Evolutionary conservation across 202 grass and related monocot genomes (phyloP).

Genomic region (Brachypodium distachyon): DNA sequence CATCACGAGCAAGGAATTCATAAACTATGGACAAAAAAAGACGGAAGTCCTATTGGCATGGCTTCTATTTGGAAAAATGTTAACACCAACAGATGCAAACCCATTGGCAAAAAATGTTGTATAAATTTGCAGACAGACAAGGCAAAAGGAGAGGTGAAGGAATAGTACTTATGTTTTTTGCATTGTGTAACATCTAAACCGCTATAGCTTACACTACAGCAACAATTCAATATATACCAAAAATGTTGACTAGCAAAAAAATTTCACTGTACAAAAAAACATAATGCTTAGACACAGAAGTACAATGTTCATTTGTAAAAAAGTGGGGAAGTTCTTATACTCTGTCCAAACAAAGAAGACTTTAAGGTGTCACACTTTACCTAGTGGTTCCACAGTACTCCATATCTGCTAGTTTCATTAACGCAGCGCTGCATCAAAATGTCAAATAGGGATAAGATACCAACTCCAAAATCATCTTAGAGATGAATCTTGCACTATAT

Average conservation of each 20-base stretch:
- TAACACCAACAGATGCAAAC: background rate
- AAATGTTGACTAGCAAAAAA: background rate
- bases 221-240: background rate
- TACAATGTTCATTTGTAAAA: background rate
- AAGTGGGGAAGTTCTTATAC: background rate
- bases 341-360: too few relatives aligned
- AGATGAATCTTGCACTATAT: background rate
- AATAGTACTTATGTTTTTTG: background rate
- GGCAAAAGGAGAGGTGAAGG: background rate
- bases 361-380: slow-evolving; percentile 28
- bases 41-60: background rate
- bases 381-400: slow-evolving; percentile 95
- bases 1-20: too few relatives aligned
- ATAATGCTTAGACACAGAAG: background rate
- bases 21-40: too few relatives aligned
- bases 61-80: background rate
- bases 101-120: background rate
- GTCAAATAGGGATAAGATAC: slow-evolving; percentile 1
- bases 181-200: background rate
- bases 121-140: background rate
- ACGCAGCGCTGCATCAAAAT: slow-evolving; percentile 52
- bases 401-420: slow-evolving; percentile 87
- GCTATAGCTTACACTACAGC: background rate
- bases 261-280: background rate
- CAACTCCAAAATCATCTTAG: slow-evolving; percentile 4